phyloP scores from a whole-genome alignment of 2,329 filamentous ascomycete species.

The Endoconidiophora polonica region DNA sequence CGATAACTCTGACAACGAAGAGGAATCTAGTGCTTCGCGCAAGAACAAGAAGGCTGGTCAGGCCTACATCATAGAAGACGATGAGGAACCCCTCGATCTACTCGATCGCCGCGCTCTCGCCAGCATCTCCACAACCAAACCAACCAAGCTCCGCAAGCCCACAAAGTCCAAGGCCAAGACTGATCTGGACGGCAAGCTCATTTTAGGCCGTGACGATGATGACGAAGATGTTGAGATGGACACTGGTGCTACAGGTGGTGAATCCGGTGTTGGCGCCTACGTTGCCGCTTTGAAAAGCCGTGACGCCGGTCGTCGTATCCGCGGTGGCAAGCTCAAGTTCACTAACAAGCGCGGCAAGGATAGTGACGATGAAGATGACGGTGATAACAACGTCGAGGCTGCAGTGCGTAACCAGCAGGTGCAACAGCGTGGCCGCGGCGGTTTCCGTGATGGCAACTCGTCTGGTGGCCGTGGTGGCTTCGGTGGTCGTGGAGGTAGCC shows the following conservation, averaged over 20 bases:
- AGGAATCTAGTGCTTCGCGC: constrained; percentile 17
- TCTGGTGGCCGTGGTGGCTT: constrained; percentile 21
- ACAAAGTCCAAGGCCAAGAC: constrained; percentile 46
- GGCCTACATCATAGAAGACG: constrained; percentile 84
- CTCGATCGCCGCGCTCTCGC: constrained; percentile 78
- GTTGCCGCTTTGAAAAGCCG: constrained; percentile 52
- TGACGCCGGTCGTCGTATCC: constrained; percentile 46
- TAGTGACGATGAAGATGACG: constrained; percentile 30
- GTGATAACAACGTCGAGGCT: constrained; percentile 31
- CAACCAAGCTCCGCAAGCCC: constrained; percentile 43
- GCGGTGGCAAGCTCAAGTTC: constrained; percentile 54
- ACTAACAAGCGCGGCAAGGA: constrained; percentile 40
- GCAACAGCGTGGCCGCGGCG: constrained; percentile 26
- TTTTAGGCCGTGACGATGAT: constrained; percentile 46
- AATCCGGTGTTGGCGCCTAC: constrained; percentile 48
- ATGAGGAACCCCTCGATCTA: constrained; percentile 87
- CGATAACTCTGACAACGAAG: constrained; percentile 33
- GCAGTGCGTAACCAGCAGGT: constrained; percentile 7
- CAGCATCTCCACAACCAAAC: constrained; percentile 84
- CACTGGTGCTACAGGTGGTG: constrained; percentile 34
- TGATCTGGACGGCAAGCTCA: constrained; percentile 64
- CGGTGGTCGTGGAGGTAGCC: constrained; percentile 19
- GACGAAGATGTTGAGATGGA: constrained; percentile 49
- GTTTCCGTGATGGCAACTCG: constrained; percentile 31
- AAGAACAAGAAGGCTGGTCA: constrained; percentile 43